Base-by-base conservation (phyloP, 305 asterid species). In the Rubia occidens region DNA sequence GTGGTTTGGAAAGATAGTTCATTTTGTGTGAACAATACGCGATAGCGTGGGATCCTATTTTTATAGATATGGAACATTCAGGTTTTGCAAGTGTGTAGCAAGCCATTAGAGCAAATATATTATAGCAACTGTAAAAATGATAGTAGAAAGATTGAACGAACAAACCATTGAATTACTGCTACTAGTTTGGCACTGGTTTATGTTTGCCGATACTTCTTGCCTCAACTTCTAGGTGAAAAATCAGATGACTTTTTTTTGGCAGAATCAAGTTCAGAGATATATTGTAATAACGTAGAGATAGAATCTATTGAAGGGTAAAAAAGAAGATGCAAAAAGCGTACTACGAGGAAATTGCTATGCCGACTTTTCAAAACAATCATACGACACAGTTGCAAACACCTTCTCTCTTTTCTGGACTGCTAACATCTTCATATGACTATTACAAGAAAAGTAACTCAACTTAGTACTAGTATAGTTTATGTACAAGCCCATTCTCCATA, bases 1-100 rank as follows among this genome's bases (percentile, higher is more conserved):
- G 70, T 85, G 78, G 37, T 79, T 44, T 79, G 78, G 82, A 83
- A 75, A 80, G 84, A 81, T 11, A 60, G 42, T 1, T 60, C 37
- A 3, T 67, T n/a, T 10, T 67, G 71, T 67, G 40, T 32, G 45
- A 67, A 35, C 14, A 14, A 26, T 5, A 8, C 20, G 6, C 1
- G n/a, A 44, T 44, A 17, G 13, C 59, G 29, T 8, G 11, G 20
- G n/a, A 8, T 51, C 18, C 24, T 17, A 21, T n/a, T 7, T 67
- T 51, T 18, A 1, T n/a, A 2, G 14, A 17, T 51, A 17, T 51
- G 15, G 4, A 14, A 67, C 8, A 35, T 13, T 6, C 29, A 29
- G 39, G 39, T 66, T 66, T 6, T 67, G 43, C 60, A 26, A 29
- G 1, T 29, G 32, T 29, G 1, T 29, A 29, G 32, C 32, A 29